Base-by-base conservation (phyloP, 1,284 basidiomycete genomes). In the Taiwanofungus camphoratus region DNA sequence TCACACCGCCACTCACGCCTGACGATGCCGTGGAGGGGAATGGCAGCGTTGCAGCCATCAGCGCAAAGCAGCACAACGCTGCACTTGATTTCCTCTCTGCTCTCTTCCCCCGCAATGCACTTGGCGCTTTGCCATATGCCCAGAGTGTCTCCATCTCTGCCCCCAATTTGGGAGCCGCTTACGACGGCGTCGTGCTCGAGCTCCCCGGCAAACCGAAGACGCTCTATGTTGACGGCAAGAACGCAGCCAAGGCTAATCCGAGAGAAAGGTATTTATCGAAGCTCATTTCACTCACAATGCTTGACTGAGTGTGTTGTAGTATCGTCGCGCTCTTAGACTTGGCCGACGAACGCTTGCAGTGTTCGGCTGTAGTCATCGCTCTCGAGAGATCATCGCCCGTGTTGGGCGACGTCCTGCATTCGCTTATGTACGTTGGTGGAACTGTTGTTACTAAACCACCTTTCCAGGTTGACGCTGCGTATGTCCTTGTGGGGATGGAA, bases 401-500 rank as follows among this genome's bases (percentile, higher is more conserved):
- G 27, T 67, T 86, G 40, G 73, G 77, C 51, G 72, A 77, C 52
- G 64, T 88, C 41, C 67, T 89, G 38, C 87, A 89, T 57, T 82
- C 86, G 38, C 73, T 89, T 49, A 85, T 89, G 83, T 90, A 89
- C 63, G 82, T 88, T 41, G 86, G 86, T 49, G 87, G 82, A 41
- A 75, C 72, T 34, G 79, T 89, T 42, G 81, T 89, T 44, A 85
- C 83, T 36, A 80, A 78, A 57, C 83, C 87, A 44, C 76, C 76
- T 21, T 88, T 85, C 69, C 69, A 77, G 57, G 74, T 80, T 43
- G 77, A 85, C 56, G 71, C 81, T 16, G 74, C 78, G 16, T 85
- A 79, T 56, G 76, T 89, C 29, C 76, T 89, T 29, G 82, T 89
- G 44, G 86, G 86, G 38, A 67, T 89, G 62, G 86, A 88, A 55